A percentile compares a stretch with the other conserved stretches of the same genome.
Evolutionary conservation across 108 stramenopile genomes (phyloP).

Genomic region (Fragilaria crotonensis): DNA sequence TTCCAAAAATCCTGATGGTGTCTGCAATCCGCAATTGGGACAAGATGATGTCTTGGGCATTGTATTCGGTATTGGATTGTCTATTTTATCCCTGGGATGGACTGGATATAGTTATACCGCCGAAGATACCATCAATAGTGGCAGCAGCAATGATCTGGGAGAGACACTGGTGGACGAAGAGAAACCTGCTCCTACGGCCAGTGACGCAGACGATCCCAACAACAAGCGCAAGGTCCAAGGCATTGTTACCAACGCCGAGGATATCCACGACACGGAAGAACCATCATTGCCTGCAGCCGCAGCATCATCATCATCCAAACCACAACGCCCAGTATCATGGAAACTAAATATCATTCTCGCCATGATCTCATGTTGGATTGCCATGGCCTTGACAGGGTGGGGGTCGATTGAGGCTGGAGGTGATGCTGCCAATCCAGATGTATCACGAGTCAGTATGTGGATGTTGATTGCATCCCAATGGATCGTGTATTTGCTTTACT

Average conservation of each 20-base stretch:
- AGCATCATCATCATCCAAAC: neutral
- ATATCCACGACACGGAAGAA: neutral
- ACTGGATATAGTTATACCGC: constrained; percentile 70
- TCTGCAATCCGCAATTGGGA: constrained; percentile 82
- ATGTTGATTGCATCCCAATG: constrained; percentile 87
- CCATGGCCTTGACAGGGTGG: constrained; percentile 91
- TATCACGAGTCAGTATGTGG: constrained; percentile 85
- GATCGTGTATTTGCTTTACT: constrained; percentile 71
- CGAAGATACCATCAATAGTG: constrained; percentile 22
- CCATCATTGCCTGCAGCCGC: neutral
- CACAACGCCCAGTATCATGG: constrained; percentile 54
- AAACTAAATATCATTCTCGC: constrained; percentile 81
- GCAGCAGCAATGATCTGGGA: neutral
- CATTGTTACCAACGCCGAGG: neutral
- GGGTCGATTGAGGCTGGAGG: constrained; percentile 69
- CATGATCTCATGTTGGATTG: constrained; percentile 73
- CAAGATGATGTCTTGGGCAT: constrained; percentile 57
- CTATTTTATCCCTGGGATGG: constrained; percentile 73
- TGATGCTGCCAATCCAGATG: constrained; percentile 68
- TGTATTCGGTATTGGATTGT: constrained; percentile 67
- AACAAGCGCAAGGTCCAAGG: neutral
- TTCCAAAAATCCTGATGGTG: constrained; percentile 60
- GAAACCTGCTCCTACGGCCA: neutral
- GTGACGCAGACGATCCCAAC: neutral
- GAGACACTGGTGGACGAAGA: neutral